Evolutionary conservation across 2,329 filamentous ascomycete species (phyloP).

Genomic region (Didymella arachidicola): DNA sequence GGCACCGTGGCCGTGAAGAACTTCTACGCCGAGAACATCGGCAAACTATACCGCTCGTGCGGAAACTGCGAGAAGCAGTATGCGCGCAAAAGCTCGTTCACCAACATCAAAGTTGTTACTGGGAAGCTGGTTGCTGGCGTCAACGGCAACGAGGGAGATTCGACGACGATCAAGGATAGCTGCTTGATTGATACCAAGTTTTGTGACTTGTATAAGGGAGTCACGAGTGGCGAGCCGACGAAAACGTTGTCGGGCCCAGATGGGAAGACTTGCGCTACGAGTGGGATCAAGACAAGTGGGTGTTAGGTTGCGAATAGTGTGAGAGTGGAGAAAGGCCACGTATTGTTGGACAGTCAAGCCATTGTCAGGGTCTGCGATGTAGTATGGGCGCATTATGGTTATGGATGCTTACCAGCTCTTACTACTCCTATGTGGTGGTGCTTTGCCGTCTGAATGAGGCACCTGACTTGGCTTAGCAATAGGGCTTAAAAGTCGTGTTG

Average conservation of each 20-base stretch:
- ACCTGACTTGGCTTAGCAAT: not conserved
- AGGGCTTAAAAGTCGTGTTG: not conserved
- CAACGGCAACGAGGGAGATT: constrained; percentile 43
- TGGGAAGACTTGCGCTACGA: constrained; percentile 40
- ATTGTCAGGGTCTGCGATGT: not conserved
- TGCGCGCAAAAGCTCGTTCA: constrained; percentile 37
- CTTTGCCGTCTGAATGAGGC: not conserved
- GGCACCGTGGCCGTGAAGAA: constrained; percentile 44
- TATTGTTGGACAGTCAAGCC: no score
- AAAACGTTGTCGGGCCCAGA: constrained; percentile 40
- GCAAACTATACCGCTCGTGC: constrained; percentile 41
- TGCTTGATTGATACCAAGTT: constrained; percentile 35
- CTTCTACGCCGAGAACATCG: constrained; percentile 41
- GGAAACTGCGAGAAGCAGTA: constrained; percentile 42
- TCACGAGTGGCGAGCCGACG: constrained; percentile 37
- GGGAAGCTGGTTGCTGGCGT: constrained; percentile 38
- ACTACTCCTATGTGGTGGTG: not conserved
- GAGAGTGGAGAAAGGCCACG: no score
- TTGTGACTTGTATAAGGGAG: constrained; percentile 42
- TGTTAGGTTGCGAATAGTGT: constrained; percentile 18
- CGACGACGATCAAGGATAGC: constrained; percentile 33
- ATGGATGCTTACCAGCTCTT: not conserved
- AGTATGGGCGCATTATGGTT: not conserved
- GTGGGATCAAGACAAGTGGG: constrained; percentile 35
- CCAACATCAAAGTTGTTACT: constrained; percentile 32